phyloP scores from a whole-genome alignment of 225 moss, liverwort and hornwort genomes.

The Bryoerythrophyllum caledonicum region DNA sequence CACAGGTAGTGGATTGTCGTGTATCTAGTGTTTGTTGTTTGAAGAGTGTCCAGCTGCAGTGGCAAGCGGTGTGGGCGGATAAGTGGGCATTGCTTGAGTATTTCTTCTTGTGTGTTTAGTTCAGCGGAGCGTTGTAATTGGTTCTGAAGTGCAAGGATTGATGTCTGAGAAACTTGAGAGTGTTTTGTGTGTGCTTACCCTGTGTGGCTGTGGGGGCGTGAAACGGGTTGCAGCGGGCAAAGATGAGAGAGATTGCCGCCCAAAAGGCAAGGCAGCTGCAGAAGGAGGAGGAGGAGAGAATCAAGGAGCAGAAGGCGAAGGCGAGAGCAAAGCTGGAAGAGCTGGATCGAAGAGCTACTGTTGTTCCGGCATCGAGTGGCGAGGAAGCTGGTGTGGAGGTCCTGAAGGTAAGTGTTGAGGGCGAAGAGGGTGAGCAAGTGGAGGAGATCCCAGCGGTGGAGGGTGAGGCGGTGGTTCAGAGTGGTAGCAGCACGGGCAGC shows the following conservation, averaged over 20 bases:
- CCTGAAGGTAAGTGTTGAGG: constrained; percentile 12
- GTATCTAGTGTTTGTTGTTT: neutral
- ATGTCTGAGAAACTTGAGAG: rapidly evolving
- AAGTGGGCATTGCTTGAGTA: neutral
- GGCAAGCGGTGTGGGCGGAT: neutral
- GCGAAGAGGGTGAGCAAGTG: constrained; percentile 27
- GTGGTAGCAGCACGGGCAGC: constrained; percentile 31
- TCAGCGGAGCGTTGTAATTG: neutral
- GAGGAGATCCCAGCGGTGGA: constrained; percentile 40
- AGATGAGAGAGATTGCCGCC: constrained; percentile 92
- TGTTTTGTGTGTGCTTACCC: neutral
- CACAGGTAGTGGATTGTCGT: constrained; percentile 52
- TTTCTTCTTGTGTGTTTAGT: neutral
- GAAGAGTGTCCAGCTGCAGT: neutral
- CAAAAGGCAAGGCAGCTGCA: constrained; percentile 85
- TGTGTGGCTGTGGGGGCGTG: neutral
- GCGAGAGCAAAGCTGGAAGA: constrained; percentile 95
- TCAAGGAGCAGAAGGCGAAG: constrained; percentile 94
- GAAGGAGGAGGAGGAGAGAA: constrained; percentile 95
- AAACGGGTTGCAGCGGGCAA: constrained; percentile 66
- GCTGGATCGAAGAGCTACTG: constrained; percentile 78
- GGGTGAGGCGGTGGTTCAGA: constrained; percentile 34
- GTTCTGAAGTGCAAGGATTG: neutral
- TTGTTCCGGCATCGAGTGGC: constrained; percentile 7
- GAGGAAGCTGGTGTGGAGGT: constrained; percentile 40